Evolutionary conservation across 768 basidiomycete genomes (phyloP).

Genomic region (Leccinum broughii): DNA sequence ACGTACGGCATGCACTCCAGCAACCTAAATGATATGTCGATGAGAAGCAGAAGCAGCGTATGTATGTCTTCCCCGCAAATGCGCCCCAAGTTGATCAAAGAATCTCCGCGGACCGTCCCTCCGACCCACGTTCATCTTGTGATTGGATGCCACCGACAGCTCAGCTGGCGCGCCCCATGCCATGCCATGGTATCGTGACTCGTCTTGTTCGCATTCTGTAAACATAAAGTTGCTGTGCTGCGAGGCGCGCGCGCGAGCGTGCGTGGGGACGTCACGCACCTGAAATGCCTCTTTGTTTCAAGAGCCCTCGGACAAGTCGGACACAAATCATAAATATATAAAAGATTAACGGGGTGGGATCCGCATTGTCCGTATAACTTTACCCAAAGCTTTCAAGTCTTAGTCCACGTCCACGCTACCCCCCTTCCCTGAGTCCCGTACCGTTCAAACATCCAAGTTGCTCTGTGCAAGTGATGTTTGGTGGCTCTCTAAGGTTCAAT

Average conservation of each 20-base stretch:
- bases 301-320: not conserved
- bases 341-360: not conserved
- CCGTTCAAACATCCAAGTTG: not conserved
- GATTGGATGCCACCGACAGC: not conserved
- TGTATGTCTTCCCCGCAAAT: not conserved
- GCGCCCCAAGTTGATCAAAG: not conserved
- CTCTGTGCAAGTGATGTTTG: slow-evolving; percentile 17
- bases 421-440: not conserved
- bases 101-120: not conserved
- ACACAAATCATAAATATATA: not conserved
- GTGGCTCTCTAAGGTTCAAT: slow-evolving; percentile 19
- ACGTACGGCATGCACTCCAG: no score
- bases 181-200: no score
- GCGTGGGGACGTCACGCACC: not conserved
- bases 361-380: not conserved
- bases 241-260: not conserved
- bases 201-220: not conserved
- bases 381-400: not conserved
- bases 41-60: no score
- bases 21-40: no score
- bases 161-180: not conserved
- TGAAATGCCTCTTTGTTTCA: not conserved
- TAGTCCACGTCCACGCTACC: not conserved
- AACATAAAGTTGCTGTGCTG: not conserved
- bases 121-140: not conserved